Percentiles rank a stretch among this genome's conserved stretches.
Evolutionary conservation across 257 asterid genomes (phyloP).

Genomic region (Fraxinus cuspidata): DNA sequence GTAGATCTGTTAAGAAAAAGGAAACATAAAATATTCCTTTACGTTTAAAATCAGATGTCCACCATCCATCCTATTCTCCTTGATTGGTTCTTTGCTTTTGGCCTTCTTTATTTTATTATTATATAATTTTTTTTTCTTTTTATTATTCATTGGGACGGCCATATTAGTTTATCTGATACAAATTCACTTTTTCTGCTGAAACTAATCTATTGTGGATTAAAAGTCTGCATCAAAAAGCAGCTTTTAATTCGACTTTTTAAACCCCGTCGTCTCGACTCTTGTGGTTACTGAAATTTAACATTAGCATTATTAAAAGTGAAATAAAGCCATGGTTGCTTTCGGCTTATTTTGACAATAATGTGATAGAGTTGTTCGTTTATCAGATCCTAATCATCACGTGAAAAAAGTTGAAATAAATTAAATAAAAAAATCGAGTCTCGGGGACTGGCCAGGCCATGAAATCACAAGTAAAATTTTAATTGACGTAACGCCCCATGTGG

Average conservation of each 20-base stretch:
- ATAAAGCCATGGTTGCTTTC: conserved; percentile 29
- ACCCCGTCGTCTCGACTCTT: not conserved
- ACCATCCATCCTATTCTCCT: not conserved
- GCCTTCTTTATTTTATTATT: not conserved
- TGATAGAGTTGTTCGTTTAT: conserved; percentile 7
- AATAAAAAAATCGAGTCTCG: conserved; percentile 6
- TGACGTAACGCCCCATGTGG: conserved; percentile 59
- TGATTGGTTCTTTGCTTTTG: not conserved
- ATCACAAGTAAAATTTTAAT: conserved; percentile 33
- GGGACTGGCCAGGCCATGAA: conserved; percentile 29
- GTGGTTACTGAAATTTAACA: not conserved
- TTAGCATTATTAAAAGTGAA: conserved; percentile 3
- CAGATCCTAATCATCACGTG: conserved; percentile 8
- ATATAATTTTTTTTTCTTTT: not conserved
- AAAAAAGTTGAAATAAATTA: conserved; percentile 15
- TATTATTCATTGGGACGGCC: not conserved
- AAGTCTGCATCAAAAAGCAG: conserved; percentile 11
- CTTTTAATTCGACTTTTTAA: conserved; percentile 17
- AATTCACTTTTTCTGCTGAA: not conserved
- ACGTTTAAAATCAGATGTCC: not conserved
- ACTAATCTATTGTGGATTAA: conserved; percentile 6
- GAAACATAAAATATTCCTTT: not conserved
- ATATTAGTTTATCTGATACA: not conserved
- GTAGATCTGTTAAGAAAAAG: not conserved
- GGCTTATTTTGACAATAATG: conserved; percentile 15